Evolutionary conservation across 2,329 filamentous ascomycete genomes (phyloP), one percentile per base, ranked within the genome.

Genomic region (Sclerotinia glacialis): DNA sequence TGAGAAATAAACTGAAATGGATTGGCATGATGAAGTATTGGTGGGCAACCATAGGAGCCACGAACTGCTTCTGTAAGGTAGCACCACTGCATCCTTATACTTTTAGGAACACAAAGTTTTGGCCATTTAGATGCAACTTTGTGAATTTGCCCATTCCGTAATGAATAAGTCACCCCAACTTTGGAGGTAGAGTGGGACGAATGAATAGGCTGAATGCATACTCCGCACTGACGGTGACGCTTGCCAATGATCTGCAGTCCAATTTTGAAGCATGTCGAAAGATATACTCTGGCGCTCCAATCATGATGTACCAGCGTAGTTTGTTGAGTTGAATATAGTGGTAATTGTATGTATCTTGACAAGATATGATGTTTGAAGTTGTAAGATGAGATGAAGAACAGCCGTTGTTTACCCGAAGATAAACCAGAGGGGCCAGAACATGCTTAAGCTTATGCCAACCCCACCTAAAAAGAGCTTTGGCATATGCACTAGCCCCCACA

Each of bases 171-270:
- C 31, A 3, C 28, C 21, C 56, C 40, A 47, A 14, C 26, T 47
- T 23, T 59, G 3, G 12, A 59, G 42, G 26, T 3, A 34, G 42
- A 47, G 55, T 59, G 56, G 56, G 42, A 59, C 26, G 26, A 18
- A 23, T 34, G 26, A n/a, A 59, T 47, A 59, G 56, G 40, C 56
- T 59, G 26, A 47, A 59, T 59, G 42, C 40, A 47, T 46, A 47
- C 56, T 46, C 56, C 56, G 42, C 56, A 59, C 42, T 31, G 26
- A 42, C 26, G 46, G 16, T 34, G 12, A 6, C 2, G 34, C 23
- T 58, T 18, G 11, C 18, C 21, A n/a, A 44, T n/a, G 40, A 58
- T 46, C 42, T 46, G 21, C 56, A 47, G 5, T 46, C 26, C 28
- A 53, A 53, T 34, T 16, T 8, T 59, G 18, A 47, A 46, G 42